Evolutionary conservation across 352 stramenopile genomes (phyloP), one percentile per base, ranked within the genome.

Genomic region (Phytophthora pinifolia): DNA sequence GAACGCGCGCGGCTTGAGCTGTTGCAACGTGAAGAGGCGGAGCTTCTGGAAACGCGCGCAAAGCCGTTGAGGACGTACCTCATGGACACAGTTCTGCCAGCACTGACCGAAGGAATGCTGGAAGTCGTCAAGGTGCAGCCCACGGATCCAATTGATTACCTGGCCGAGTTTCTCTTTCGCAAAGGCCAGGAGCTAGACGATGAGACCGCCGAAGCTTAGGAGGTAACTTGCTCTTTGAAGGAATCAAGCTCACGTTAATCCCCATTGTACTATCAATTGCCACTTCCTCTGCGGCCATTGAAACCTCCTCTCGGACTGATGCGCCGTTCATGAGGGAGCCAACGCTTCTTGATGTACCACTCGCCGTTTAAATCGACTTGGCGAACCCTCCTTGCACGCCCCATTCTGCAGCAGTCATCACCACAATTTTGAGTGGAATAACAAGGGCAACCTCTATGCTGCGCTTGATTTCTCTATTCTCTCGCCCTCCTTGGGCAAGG

Each of bases 101-200:
- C 81, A 9, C 71, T 96, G 17, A 94, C 86, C 0, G 75, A 92
- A 66, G 83, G 81, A 8, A 91, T 96, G 75, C 71, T 95, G 15
- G 83, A 96, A 63, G 76, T 93, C n/a, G 82, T 90, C 54, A 89
- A 91, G 27, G 79, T 92, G 33, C 80, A 94, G 65, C 84, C 86
- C 1, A 72, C 85, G 15, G 84, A 96, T 50, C 86, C 88, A 32
- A 89, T 96, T 50, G 86, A 95, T 65, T 95, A 90, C 46, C 67
- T 96, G 20, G 86, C 88, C 17, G 83, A 94, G 52, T 94, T 89
- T 45, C 74, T 96, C 25, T 94, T 95, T 67, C 71, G 78, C 33
- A 93, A 92, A 53, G 82, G 76, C 14, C 72, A 75, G 13, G 76
- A 88, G 44, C 58, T 88, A 43, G 79, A 87, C 17, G 61, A 52